Evolutionary conservation across 2,329 filamentous ascomycete species (phyloP), one percentile per base, ranked within the genome.

Genomic region (Penicillium rolfsii): DNA sequence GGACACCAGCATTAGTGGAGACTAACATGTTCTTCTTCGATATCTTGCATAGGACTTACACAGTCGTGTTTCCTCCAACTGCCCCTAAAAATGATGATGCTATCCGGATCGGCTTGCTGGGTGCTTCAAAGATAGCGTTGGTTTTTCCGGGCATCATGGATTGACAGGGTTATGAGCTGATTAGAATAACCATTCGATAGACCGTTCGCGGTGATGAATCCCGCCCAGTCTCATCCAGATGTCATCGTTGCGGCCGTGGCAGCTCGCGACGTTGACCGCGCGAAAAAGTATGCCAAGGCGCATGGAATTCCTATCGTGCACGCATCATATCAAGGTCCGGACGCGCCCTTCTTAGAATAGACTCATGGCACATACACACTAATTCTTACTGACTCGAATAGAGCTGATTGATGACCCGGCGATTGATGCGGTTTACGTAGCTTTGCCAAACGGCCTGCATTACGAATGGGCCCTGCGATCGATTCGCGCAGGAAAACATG

Each of bases 221-320:
- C 52, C 7, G 52, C 52, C 9, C 45, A 45, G 28, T 55, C 52
- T 8, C 38, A 55, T 35, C 52, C 52, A 2, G 52, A 45, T 35
- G 52, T 55, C 26, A 45, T 55, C 26, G 38, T 55, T 24, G 52
- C 40, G 1, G 38, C 52, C 3, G 52, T 55, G 4, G 52, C 52
- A 7, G 52, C 52, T 45, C 52, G 38, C 16, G 52, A 55, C 22
- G 7, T 9, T 7, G 52, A 41, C 12, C 52, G 38, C 38, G 52
- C 52, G 2, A 45, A 55, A 35, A 22, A 22, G 16, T 55, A 55
- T 35, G 52, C 52, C n/a, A 33, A 45, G 40, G 5, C 24, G 16
- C 28, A 55, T 30, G 52, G 52, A 8, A 55, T 55, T 33, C 52
- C 52, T 24, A 55, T 55, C 28, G 52, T 55, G 24, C 52, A 55